These are phyloP conservation scores for Paspalum notatum DNA, from an alignment of 176 grass and related monocot species.

Conservation along the genomic window DNA sequence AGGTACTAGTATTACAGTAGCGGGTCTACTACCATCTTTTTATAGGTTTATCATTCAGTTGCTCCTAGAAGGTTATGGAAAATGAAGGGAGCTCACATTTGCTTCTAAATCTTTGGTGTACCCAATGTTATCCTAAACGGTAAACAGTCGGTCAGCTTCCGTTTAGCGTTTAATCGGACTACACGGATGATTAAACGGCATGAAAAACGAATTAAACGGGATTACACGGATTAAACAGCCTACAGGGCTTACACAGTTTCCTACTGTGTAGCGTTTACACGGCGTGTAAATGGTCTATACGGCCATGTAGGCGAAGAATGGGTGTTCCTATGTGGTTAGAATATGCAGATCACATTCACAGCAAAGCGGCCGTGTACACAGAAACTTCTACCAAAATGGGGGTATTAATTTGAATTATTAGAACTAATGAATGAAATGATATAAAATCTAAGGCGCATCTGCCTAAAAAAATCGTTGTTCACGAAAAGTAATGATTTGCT, in stretches of 20 bases:
- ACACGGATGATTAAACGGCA: no score
- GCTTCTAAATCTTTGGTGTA: not conserved
- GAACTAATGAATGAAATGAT: not conserved
- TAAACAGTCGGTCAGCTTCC: no score
- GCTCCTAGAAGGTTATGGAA: not conserved
- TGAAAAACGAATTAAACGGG: no score
- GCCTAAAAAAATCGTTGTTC: not conserved
- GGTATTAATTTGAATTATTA: not conserved
- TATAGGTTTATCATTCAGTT: not conserved
- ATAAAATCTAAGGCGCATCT: constrained; percentile 25
- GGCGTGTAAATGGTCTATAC: no score
- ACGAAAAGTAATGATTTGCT: constrained; percentile 28
- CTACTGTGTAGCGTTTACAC: no score
- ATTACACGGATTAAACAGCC: no score
- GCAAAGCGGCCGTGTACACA: not conserved
- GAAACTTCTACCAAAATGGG: not conserved
- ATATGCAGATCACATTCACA: not conserved
- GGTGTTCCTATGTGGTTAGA: not conserved
- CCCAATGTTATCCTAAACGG: no score
- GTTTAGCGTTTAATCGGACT: no score
- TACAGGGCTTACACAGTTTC: no score
- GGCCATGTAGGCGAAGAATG: no score
- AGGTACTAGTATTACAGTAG: not conserved
- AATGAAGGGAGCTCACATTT: not conserved
- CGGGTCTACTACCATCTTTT: not conserved